Evolutionary conservation across 2,329 filamentous ascomycete genomes (phyloP).

Genomic region (Microsporum audouinii): DNA sequence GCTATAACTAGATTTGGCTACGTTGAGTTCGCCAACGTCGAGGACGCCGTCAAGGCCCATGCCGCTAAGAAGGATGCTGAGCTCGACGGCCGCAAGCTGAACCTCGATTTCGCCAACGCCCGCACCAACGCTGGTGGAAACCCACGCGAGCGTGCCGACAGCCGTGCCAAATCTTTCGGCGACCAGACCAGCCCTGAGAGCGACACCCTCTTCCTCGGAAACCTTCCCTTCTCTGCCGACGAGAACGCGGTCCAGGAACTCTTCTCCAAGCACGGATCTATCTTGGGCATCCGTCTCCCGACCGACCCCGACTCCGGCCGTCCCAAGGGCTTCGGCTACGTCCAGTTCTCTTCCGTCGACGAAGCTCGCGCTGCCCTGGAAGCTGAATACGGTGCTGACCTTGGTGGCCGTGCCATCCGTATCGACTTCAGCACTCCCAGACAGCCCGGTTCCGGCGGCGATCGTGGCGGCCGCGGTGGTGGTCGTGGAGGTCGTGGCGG

Average conservation of each 20-base stretch:
- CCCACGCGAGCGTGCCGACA: constrained; percentile 50
- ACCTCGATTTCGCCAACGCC: constrained; percentile 66
- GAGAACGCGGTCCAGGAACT: constrained; percentile 63
- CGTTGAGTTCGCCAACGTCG: constrained; percentile 65
- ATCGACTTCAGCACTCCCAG: constrained; percentile 70
- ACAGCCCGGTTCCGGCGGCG: constrained; percentile 41
- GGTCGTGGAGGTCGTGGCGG: constrained; percentile 44
- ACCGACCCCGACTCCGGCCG: constrained; percentile 75
- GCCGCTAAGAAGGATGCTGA: constrained; percentile 63
- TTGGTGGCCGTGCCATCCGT: constrained; percentile 63
- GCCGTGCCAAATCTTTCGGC: constrained; percentile 49
- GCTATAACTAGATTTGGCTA: constrained; percentile 58
- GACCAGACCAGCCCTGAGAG: constrained; percentile 68
- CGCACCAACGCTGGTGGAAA: constrained; percentile 47
- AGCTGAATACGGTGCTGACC: constrained; percentile 57
- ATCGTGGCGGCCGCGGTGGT: constrained; percentile 36
- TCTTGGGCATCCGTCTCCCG: constrained; percentile 73
- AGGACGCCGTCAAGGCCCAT: constrained; percentile 58
- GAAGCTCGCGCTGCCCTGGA: constrained; percentile 68
- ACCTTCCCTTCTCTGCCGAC: constrained; percentile 72
- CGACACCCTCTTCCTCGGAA: constrained; percentile 84
- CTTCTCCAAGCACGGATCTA: constrained; percentile 59
- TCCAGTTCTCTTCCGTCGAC: constrained; percentile 69
- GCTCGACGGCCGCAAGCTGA: constrained; percentile 62
- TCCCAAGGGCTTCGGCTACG: constrained; percentile 87